These are phyloP conservation scores for Scedosporium aurantiacum DNA, from an alignment of 2,329 filamentous ascomycete genomes.

Conservation along the genomic window DNA sequence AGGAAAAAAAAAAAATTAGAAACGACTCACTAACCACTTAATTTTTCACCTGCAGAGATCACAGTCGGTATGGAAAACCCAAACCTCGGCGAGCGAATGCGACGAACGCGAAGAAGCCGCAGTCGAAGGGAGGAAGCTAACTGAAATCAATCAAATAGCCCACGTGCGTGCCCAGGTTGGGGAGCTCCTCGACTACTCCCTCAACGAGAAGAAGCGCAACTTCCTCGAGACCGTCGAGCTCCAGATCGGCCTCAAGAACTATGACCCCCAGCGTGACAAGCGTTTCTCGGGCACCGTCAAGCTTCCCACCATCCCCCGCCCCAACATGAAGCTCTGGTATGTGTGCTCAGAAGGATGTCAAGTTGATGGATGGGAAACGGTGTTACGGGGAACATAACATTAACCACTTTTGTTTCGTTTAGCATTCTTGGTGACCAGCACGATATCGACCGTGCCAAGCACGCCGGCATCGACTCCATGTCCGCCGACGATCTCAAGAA, in stretches of 20 bases:
- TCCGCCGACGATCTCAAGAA: conserved; percentile 98
- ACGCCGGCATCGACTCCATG: conserved; percentile 97
- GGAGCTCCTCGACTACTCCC: conserved; percentile 90
- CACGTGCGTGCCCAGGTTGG: conserved; percentile 93
- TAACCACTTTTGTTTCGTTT: not conserved
- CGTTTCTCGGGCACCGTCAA: conserved; percentile 99
- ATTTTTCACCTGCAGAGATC: conserved; percentile 39
- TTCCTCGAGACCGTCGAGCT: conserved; percentile 92
- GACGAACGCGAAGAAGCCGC: not conserved
- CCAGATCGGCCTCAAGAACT: conserved; percentile 95
- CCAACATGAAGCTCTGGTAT: conserved; percentile 72
- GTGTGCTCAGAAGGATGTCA: no score
- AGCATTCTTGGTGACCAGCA: conserved; percentile 64
- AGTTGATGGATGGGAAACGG: conserved; percentile 14
- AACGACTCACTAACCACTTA: not conserved
- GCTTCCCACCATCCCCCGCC: conserved; percentile 83
- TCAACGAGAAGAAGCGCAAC: conserved; percentile 92
- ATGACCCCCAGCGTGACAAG: conserved; percentile 99
- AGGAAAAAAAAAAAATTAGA: not conserved
- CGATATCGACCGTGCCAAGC: conserved; percentile 99
- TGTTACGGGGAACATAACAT: not conserved
- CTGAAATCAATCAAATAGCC: conserved; percentile 33
- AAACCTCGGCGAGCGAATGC: not conserved
- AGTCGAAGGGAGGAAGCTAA: not conserved
- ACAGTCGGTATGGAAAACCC: conserved; percentile 48